A percentile compares a stretch with the other conserved stretches of the same genome.
Evolutionary conservation across 257 asterid genomes (phyloP).

Genomic region (Misopates orontium): DNA sequence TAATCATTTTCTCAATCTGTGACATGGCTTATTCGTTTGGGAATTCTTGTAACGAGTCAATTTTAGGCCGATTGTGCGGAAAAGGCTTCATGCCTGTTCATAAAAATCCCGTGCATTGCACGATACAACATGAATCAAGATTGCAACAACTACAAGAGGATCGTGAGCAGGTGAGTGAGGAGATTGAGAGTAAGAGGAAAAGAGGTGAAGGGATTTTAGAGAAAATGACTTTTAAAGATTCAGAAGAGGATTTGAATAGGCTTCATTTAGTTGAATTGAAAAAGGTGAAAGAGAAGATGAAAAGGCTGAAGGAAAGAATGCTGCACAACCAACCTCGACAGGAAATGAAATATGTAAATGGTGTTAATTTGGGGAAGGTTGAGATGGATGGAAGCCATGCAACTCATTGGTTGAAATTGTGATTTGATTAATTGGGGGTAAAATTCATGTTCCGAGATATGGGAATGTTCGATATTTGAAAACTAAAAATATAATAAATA

Average conservation of each 20-base stretch:
- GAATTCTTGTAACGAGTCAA: not conserved
- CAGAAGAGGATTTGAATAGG: not conserved
- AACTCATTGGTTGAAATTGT: conserved; percentile 7
- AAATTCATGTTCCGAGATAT: too few species aligned
- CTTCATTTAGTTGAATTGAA: not conserved
- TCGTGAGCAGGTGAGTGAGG: not conserved
- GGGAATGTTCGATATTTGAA: too few species aligned
- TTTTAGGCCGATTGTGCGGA: not conserved
- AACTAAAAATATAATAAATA: too few species aligned
- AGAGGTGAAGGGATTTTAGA: not conserved
- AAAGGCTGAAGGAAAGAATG: too few species aligned
- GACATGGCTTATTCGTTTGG: conserved; percentile 21
- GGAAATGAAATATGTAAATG: too few species aligned
- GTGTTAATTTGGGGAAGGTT: not conserved
- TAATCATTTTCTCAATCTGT: conserved; percentile 2
- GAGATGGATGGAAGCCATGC: not conserved
- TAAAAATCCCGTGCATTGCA: not conserved
- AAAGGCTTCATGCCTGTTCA: not conserved
- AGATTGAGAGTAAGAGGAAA: not conserved
- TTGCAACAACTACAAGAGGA: not conserved
- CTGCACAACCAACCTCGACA: too few species aligned
- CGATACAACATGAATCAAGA: not conserved
- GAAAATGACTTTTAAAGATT: not conserved
- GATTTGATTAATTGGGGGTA: not conserved
- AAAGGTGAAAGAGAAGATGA: not conserved